phyloP scores from a whole-genome alignment of 1,284 basidiomycete genomes.

The Malassezia dermatis region DNA sequence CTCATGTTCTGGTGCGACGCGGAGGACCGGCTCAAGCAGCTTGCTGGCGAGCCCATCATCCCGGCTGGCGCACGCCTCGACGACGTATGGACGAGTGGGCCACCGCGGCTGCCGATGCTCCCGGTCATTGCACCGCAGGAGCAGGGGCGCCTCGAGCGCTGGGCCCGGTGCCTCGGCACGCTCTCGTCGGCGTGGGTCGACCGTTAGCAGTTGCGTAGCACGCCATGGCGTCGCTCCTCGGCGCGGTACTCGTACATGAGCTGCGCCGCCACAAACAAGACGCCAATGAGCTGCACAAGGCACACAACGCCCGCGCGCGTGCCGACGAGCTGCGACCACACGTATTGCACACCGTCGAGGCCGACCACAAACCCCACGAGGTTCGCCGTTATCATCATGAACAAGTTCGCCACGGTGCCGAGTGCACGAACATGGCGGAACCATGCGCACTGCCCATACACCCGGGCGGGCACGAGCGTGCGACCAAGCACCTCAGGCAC shows the following conservation, averaged over 20 bases:
- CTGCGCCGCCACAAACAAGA: constrained; percentile 73
- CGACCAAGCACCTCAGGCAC: constrained; percentile 65
- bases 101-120: constrained; percentile 47
- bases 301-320: constrained; percentile 62
- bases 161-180: constrained; percentile 63
- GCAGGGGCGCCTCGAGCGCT: constrained; percentile 61
- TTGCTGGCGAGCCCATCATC: constrained; percentile 30
- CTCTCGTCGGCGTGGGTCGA: constrained; percentile 68
- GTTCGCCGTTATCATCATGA: constrained; percentile 88
- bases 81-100: constrained; percentile 35
- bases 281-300: constrained; percentile 56
- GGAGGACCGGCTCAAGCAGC: constrained; percentile 57
- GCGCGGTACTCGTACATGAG: constrained; percentile 66
- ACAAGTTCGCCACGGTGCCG: constrained; percentile 73
- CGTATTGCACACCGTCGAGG: constrained; percentile 65
- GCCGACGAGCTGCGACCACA: constrained; percentile 60
- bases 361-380: constrained; percentile 92
- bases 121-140: constrained; percentile 74
- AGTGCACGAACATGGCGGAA: constrained; percentile 75
- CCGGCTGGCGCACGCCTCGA: constrained; percentile 19
- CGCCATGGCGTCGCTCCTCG: constrained; percentile 27
- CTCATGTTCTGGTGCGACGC: constrained; percentile 97
- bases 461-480: constrained; percentile 4
- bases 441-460: constrained; percentile 66
- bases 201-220: constrained; percentile 24